Percentiles rank a stretch among this genome's conserved stretches.
phyloP scores from a whole-genome alignment of 306 rosid genomes.

The Casuarina cunninghamiana region DNA sequence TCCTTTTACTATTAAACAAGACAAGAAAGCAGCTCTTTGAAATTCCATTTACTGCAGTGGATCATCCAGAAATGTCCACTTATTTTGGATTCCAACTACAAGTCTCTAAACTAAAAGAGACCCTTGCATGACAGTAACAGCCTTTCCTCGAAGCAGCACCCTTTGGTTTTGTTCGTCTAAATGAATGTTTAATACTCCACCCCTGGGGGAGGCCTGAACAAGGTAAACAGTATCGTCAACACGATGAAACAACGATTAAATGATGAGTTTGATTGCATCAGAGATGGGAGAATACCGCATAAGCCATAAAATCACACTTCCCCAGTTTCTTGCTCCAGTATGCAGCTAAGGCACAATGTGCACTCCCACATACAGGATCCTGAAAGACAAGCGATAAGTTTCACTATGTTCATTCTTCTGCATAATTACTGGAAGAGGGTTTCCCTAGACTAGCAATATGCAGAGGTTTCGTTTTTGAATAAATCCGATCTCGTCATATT shows the following conservation, averaged over 20 bases:
- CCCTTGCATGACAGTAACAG: slow-evolving; percentile 70
- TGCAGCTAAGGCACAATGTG: slow-evolving; percentile 64
- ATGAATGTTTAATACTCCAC: slow-evolving; percentile 62
- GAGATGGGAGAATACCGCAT: slow-evolving; percentile 42
- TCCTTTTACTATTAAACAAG: too few species aligned
- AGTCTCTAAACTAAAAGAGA: slow-evolving; percentile 43
- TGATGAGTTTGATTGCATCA: not conserved
- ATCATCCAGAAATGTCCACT: too few species aligned
- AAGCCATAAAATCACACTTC: slow-evolving; percentile 63
- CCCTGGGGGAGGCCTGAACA: slow-evolving; percentile 76
- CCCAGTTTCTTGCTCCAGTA: slow-evolving; percentile 74
- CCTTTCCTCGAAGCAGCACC: slow-evolving; percentile 71
- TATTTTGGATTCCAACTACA: not conserved
- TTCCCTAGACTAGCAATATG: not conserved
- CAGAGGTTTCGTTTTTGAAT: not conserved
- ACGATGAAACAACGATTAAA: slow-evolving; percentile 9
- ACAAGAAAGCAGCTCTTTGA: too few species aligned
- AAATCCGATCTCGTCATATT: not conserved
- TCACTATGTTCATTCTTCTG: too few species aligned
- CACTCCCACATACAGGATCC: slow-evolving; percentile 76
- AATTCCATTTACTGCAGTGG: too few species aligned
- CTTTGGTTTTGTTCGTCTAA: slow-evolving; percentile 60
- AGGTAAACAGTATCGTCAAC: slow-evolving; percentile 1
- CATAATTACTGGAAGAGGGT: too few species aligned
- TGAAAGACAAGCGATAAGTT: slow-evolving; percentile 9